phyloP scores from a whole-genome alignment of 371 early-diverging fungal species.

The Dichotomocladium elegans region DNA sequence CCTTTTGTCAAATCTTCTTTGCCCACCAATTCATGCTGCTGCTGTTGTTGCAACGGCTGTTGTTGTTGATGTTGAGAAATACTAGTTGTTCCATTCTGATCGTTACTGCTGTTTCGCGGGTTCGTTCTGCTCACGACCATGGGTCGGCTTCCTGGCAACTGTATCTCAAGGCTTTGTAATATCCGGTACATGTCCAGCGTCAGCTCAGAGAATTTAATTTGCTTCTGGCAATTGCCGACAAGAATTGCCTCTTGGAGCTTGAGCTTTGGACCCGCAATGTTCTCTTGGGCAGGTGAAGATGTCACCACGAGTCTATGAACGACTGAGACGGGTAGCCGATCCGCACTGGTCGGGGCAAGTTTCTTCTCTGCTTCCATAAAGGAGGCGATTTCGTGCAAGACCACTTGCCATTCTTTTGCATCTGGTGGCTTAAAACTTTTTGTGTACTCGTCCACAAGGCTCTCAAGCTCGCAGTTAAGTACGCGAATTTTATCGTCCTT shows the following conservation, averaged over 20 bases:
- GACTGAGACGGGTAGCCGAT: slow-evolving; percentile 53
- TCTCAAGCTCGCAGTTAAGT: slow-evolving; percentile 77
- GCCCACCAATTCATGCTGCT: no score
- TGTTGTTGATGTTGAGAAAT: no score
- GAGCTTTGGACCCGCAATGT: slow-evolving; percentile 42
- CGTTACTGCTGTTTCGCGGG: background rate
- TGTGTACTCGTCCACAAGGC: slow-evolving; percentile 85
- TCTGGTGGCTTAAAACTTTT: slow-evolving; percentile 83
- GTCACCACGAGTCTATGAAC: slow-evolving; percentile 60
- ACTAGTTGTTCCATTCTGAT: background rate
- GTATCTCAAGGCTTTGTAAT: slow-evolving; percentile 75
- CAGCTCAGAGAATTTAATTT: slow-evolving; percentile 93
- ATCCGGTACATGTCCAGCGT: slow-evolving; percentile 96
- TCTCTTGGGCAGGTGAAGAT: slow-evolving; percentile 47
- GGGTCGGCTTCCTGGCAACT: background rate
- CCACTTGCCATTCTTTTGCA: slow-evolving; percentile 89
- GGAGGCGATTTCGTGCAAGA: slow-evolving; percentile 83
- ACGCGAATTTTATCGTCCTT: slow-evolving; percentile 71
- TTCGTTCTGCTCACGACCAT: background rate
- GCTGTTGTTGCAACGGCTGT: no score
- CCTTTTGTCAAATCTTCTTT: no score
- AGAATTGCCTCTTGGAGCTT: slow-evolving; percentile 90
- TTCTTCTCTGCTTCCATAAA: slow-evolving; percentile 91
- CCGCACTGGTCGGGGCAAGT: slow-evolving; percentile 69
- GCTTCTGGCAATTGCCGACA: slow-evolving; percentile 87